phyloP scores from a whole-genome alignment of 2,329 filamentous ascomycete species.

The Ceratocystis ficicola region DNA sequence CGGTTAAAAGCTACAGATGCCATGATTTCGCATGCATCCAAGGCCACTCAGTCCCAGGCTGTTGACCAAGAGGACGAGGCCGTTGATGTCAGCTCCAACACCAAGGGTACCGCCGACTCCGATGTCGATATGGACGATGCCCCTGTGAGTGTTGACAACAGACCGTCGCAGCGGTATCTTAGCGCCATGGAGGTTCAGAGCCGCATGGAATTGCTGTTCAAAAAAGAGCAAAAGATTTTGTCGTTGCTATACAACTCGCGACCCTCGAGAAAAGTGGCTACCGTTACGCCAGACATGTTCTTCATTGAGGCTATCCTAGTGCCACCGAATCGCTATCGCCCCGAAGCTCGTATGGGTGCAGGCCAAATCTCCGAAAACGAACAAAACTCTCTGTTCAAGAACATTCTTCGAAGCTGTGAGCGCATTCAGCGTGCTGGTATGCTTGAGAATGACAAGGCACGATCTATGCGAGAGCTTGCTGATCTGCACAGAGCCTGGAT shows the following conservation, averaged over 20 bases:
- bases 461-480: conserved; percentile 45
- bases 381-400: conserved; percentile 78
- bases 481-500: conserved; percentile 74
- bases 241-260: conserved; percentile 74
- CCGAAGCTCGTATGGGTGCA: conserved; percentile 69
- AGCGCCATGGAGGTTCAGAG: conserved; percentile 74
- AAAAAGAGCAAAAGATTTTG: conserved; percentile 74
- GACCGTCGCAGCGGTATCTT: conserved; percentile 56
- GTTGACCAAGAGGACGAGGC: conserved; percentile 49
- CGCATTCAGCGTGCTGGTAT: conserved; percentile 27
- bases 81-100: conserved; percentile 34
- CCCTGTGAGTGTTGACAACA: conserved; percentile 30
- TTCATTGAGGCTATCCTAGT: conserved; percentile 80
- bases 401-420: conserved; percentile 64
- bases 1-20: conserved; percentile 58
- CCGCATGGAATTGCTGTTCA: conserved; percentile 65
- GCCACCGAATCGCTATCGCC: conserved; percentile 82
- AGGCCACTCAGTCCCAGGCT: conserved; percentile 24
- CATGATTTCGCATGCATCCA: conserved; percentile 37
- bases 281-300: conserved; percentile 77
- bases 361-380: conserved; percentile 75
- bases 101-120: conserved; percentile 47
- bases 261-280: conserved; percentile 43
- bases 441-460: neutral
- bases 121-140: conserved; percentile 31